Evolutionary conservation across 2,329 filamentous ascomycete species (phyloP), one percentile per base, ranked within the genome.

Genomic region (Epichloe typhina): DNA sequence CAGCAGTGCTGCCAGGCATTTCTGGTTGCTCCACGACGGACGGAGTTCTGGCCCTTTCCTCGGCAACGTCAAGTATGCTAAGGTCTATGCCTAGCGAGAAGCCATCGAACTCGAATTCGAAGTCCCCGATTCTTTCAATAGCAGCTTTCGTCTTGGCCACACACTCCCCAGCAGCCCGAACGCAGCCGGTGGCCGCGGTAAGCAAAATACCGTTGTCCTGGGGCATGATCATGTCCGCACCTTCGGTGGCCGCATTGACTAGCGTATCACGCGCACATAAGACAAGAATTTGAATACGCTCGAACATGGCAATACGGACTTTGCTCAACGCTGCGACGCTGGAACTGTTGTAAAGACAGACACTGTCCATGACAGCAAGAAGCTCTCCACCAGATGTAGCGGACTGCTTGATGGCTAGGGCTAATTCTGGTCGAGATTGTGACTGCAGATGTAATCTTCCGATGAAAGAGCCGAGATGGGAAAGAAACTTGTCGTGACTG

Each of bases 381-480:
- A 97, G 75, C 57, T 84, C 80, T 45, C 84, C 83, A 55, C 90
- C 94, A 3, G 90, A 89, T 7, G 81, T 76, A 9, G 90, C 86
- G 8, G 90, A 88, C 63, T 91, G 84, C 62, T 87, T 84, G 46
- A 94, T 91, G 15, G 87, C 89, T 11, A 83, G 70, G 35, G 89
- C 81, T 46, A 97, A 75, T 64, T 95, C 89, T 1, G 85, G 80
- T 8, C 88, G 84, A 7, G 89, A 93, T 55, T 93, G 84, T n/a
- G 90, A 93, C 64, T 96, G 89, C 53, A 96, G 74, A 66, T 96
- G 88, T 51, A 96, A 76, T 38, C 81, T 76, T 15, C 93, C 93
- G 63, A 97, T 91, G 64, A 97, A 95, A 4, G 88, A 94, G 47
- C 88, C 91, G 48, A 98, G 79, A 62, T 90, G 86, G 6, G 90